phyloP scores from a whole-genome alignment of 768 basidiomycete species.

The Rhodotorula graminis region DNA sequence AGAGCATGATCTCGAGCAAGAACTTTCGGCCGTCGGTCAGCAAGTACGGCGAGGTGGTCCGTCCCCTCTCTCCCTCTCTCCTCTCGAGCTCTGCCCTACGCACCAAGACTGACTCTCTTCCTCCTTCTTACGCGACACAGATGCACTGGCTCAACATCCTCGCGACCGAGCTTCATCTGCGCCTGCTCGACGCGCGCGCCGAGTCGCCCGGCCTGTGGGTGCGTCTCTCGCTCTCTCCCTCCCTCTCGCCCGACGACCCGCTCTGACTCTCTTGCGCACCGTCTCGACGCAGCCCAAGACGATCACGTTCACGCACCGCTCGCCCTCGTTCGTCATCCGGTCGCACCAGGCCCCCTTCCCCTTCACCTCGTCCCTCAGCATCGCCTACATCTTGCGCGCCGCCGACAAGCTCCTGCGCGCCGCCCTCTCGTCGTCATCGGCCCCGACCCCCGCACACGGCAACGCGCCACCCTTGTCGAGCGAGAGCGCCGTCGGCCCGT shows the following conservation, averaged over 20 bases:
- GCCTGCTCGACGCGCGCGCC: constrained; percentile 76
- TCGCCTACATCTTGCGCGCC: constrained; percentile 68
- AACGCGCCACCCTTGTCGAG: constrained; percentile 20
- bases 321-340: constrained; percentile 61
- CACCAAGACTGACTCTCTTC: not conserved
- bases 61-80: not conserved
- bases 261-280: not conserved
- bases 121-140: not conserved
- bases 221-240: not conserved
- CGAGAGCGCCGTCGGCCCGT: constrained; percentile 52
- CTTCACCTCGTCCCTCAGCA: constrained; percentile 65
- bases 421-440: constrained; percentile 57
- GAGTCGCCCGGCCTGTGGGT: constrained; percentile 55
- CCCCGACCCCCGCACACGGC: constrained; percentile 8
- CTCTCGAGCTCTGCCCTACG: too few species aligned
- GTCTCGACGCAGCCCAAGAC: constrained; percentile 89
- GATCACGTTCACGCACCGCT: constrained; percentile 69
- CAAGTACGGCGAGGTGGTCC: constrained; percentile 62
- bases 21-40: constrained; percentile 77
- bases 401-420: constrained; percentile 84
- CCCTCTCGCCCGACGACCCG: too few species aligned
- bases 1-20: constrained; percentile 96
- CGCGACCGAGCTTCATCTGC: constrained; percentile 78
- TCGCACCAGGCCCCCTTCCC: constrained; percentile 87
- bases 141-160: constrained; percentile 85